A percentile compares a stretch with the other conserved stretches of the same genome.
Evolutionary conservation across 345 rosid genomes (phyloP).

Genomic region (Combretum micranthum): DNA sequence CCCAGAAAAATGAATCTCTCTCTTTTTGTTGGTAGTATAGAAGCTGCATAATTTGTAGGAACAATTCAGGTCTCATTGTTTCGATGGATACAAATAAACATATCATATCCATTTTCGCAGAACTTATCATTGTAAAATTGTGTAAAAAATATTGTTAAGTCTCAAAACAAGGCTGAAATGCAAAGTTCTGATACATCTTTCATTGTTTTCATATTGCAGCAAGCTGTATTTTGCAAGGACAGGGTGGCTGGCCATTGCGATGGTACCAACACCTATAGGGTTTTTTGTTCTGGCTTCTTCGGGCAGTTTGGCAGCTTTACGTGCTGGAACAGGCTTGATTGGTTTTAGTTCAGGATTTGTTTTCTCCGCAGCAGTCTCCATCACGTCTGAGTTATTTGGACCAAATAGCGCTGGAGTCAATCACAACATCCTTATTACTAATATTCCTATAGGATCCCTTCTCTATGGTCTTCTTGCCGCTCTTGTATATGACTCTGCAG

Average conservation of each 20-base stretch:
- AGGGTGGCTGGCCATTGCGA: constrained; percentile 66
- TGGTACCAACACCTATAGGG: constrained; percentile 67
- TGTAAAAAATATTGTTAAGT: too few relatives aligned
- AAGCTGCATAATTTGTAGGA: too few relatives aligned
- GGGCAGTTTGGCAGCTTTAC: constrained; percentile 33
- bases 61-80: too few relatives aligned
- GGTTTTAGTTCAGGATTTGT: constrained; percentile 78
- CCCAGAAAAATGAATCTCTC: too few relatives aligned
- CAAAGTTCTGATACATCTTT: background rate
- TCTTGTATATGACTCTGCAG: constrained; percentile 52
- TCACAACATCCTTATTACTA: constrained; percentile 86
- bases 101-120: too few relatives aligned
- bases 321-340: constrained; percentile 38
- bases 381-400: constrained; percentile 84
- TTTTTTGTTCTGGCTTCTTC: constrained; percentile 49
- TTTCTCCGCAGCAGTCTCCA: constrained; percentile 70
- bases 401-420: constrained; percentile 68
- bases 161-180: too few relatives aligned
- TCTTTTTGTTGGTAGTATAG: too few relatives aligned
- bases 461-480: constrained; percentile 76
- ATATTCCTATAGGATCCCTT: constrained; percentile 83
- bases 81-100: too few relatives aligned
- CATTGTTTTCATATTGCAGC: constrained; percentile 36
- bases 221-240: constrained; percentile 70
- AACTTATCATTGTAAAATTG: too few relatives aligned